Conservation (phyloP, 495 filamentous ascomycete species). For the Cercophora scortea region DNA sequence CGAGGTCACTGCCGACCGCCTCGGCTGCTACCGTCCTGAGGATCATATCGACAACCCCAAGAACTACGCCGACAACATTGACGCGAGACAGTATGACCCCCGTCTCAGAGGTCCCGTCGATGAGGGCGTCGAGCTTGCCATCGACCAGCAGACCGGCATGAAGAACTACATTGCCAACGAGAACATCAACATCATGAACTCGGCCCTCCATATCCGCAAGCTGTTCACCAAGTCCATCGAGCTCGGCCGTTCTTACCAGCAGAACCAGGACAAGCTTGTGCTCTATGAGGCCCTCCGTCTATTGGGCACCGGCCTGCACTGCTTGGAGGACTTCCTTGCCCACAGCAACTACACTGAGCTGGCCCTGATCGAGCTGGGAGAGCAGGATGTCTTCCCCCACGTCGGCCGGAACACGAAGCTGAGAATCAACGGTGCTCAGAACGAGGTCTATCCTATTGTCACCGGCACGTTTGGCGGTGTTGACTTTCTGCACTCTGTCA, state of each 20-base stretch:
- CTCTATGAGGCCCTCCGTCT: slow-evolving; percentile 79
- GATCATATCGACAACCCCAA: slow-evolving; percentile 78
- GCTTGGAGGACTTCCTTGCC: slow-evolving; percentile 83
- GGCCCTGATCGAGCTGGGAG: slow-evolving; percentile 75
- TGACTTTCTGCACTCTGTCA: slow-evolving; percentile 77
- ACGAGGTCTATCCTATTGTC: slow-evolving; percentile 65
- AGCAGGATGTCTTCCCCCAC: slow-evolving; percentile 73
- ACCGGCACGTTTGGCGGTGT: slow-evolving; percentile 92
- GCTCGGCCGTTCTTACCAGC: slow-evolving; percentile 61
- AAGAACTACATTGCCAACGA: slow-evolving; percentile 92
- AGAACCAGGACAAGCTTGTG: slow-evolving; percentile 56
- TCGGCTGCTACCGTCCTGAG: slow-evolving; percentile 83
- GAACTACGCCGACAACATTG: slow-evolving; percentile 76
- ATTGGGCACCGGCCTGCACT: slow-evolving; percentile 80
- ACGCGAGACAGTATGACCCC: slow-evolving; percentile 72
- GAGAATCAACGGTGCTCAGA: slow-evolving; percentile 53
- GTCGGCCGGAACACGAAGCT: slow-evolving; percentile 65
- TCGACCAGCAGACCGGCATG: slow-evolving; percentile 71
- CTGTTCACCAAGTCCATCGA: slow-evolving; percentile 66
- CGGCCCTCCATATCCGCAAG: slow-evolving; percentile 62
- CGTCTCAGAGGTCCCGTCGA: slow-evolving; percentile 76
- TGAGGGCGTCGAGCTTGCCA: slow-evolving; percentile 65
- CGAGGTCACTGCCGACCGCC: slow-evolving; percentile 77
- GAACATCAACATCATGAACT: slow-evolving; percentile 61
- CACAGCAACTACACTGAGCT: slow-evolving; percentile 89